phyloP scores from a whole-genome alignment of 345 rosid species.

The Alliaria petiolata region DNA sequence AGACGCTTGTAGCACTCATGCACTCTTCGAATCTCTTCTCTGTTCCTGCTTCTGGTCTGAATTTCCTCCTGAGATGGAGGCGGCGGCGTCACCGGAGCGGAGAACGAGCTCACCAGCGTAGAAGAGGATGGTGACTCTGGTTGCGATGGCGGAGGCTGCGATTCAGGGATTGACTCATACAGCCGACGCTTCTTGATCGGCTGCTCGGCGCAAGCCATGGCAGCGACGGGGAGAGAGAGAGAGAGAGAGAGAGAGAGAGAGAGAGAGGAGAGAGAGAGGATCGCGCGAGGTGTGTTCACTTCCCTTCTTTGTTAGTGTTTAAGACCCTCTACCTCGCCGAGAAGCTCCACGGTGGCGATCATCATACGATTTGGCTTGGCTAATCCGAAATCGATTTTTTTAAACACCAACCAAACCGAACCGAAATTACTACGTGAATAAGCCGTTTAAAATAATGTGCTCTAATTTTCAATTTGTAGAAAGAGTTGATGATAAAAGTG shows the following conservation, averaged over 20 bases:
- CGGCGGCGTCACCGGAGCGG: constrained; percentile 54
- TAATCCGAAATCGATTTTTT: not conserved
- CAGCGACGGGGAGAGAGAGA: not conserved
- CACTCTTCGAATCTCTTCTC: constrained; percentile 76
- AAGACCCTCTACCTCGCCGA: not conserved
- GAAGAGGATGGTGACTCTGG: constrained; percentile 28
- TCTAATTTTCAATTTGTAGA: too few species aligned
- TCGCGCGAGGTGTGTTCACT: not conserved
- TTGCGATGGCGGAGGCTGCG: constrained; percentile 26
- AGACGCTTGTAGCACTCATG: constrained; percentile 78
- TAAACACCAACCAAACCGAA: not conserved
- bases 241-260: constrained; percentile 7
- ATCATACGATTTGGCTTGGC: constrained; percentile 7
- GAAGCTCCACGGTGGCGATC: not conserved
- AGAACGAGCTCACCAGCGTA: constrained; percentile 25
- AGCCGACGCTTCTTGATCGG: constrained; percentile 90
- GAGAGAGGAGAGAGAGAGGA: not conserved
- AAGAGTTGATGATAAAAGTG: too few species aligned
- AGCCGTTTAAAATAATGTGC: too few species aligned
- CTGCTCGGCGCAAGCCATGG: constrained; percentile 56
- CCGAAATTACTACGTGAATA: too few species aligned
- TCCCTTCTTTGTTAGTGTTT: constrained; percentile 7
- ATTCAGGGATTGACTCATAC: constrained; percentile 40
- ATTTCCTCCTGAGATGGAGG: constrained; percentile 71
- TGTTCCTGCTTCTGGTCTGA: constrained; percentile 54